Base-by-base conservation (phyloP, 768 basidiomycete genomes). In the Lentinula detonsa region DNA sequence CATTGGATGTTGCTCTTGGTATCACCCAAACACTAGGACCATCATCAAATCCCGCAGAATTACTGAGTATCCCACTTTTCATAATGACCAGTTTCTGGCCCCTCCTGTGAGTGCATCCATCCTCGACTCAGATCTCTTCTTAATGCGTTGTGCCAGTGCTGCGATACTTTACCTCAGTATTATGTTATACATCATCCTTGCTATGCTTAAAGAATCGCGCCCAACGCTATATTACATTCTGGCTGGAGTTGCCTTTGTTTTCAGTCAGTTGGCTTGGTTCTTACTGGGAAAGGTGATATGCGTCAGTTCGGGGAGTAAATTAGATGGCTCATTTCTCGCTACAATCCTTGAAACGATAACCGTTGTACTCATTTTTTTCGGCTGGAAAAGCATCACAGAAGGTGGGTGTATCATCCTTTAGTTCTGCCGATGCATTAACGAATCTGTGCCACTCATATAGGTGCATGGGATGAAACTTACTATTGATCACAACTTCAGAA, bases 331-430 rank as follows among this genome's bases (percentile, higher is more conserved):
- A 2, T 96, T 97, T 71, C 71, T 97, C 21, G 88, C 91, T 1
- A 95, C 95, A 0, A 56, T 95, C 5, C 76, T 96, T 48, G 92
- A 96, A 69, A 91, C 91, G 0, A 85, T 81, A 0, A 74, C 89
- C 0, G 84, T 96, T 1, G 81, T 75, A 6, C 73, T 83, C 2
- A 63, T 96, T n/a, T 94, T 84, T 70, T 69, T 86, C 10, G 93
- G 84, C 16, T 96, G 95, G 95, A 78, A 78, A 71, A 86, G 86
- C 69, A 92, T 95, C 61, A 95, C 93, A n/a, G 93, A 95, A 85
- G 91, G 91, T 87, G 61, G 56, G 82, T 23, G 2, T 23, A 31
- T 40, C 4, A 5, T 18, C 13, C 39, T 37, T 39, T 8, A n/a
- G 4, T 6, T 54, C 53, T 23, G 53, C 37, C 4, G 6, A 6